phyloP scores from a whole-genome alignment of 345 rosid species.

The Clausena lansium region DNA sequence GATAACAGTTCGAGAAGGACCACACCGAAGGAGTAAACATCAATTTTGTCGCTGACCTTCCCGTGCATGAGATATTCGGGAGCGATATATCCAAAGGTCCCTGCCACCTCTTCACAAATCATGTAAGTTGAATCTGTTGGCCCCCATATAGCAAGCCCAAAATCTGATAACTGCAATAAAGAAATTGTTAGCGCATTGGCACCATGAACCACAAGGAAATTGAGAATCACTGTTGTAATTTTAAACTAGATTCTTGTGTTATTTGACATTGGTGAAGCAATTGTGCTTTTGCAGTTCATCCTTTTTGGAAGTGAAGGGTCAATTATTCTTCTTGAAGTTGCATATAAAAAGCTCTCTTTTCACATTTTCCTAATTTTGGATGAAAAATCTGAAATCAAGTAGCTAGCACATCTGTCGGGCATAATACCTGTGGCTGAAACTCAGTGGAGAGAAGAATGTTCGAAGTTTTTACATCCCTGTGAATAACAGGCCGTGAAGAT shows the following conservation, averaged over 20 bases:
- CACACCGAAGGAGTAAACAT: slow-evolving; percentile 55
- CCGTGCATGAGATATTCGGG: slow-evolving; percentile 60
- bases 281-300: no score
- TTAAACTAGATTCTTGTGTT: neutral
- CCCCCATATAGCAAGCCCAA: slow-evolving; percentile 55
- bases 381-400: neutral
- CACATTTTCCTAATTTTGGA: neutral
- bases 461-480: slow-evolving; percentile 55
- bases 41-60: slow-evolving; percentile 44
- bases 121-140: slow-evolving; percentile 31
- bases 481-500: slow-evolving; percentile 42
- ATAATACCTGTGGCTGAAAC: slow-evolving; percentile 44
- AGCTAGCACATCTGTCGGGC: neutral
- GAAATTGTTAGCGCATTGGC: neutral
- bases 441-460: slow-evolving; percentile 52
- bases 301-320: neutral
- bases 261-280: no score
- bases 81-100: slow-evolving; percentile 62
- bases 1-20: slow-evolving; percentile 52
- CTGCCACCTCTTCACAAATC: slow-evolving; percentile 35
- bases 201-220: neutral
- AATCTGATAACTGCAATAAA: slow-evolving; percentile 45
- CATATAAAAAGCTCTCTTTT: neutral
- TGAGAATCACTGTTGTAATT: neutral
- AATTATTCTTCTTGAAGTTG: neutral